These are phyloP conservation scores for Cercospora sp. DNA, from an alignment of 2,329 filamentous ascomycete genomes.

Conservation along the genomic window DNA sequence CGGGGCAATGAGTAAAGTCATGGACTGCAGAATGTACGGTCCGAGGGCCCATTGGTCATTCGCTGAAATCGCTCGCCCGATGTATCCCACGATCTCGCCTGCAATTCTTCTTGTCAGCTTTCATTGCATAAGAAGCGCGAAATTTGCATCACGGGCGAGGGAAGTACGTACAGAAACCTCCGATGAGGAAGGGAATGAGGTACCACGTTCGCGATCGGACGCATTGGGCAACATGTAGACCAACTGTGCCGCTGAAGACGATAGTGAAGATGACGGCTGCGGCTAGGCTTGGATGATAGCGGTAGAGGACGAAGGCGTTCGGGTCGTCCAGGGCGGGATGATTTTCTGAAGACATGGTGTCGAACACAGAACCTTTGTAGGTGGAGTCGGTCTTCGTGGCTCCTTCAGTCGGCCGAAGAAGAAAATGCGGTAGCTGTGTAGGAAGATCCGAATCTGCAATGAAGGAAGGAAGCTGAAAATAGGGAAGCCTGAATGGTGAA, in stretches of 20 bases:
- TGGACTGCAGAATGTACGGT: slow-evolving; percentile 47
- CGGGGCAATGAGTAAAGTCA: slow-evolving; percentile 52
- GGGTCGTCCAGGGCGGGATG: background rate
- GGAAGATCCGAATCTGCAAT: too few species aligned
- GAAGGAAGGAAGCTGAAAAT: background rate
- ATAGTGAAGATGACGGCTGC: slow-evolving; percentile 36
- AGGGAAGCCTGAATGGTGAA: background rate
- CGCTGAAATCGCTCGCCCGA: slow-evolving; percentile 50
- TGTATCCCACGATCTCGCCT: slow-evolving; percentile 54
- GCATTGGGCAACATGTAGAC: slow-evolving; percentile 43
- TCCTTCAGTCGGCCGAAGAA: too few species aligned
- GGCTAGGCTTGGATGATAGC: slow-evolving; percentile 13
- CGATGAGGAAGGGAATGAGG: slow-evolving; percentile 53
- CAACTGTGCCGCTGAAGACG: slow-evolving; percentile 35
- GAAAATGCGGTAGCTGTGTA: background rate
- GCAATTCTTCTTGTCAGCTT: background rate
- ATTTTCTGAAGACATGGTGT: background rate
- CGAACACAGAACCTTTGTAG: background rate
- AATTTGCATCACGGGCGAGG: slow-evolving; percentile 19
- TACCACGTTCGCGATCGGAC: slow-evolving; percentile 50
- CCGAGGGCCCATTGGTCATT: slow-evolving; percentile 45
- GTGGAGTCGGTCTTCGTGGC: background rate
- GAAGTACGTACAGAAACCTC: slow-evolving; percentile 38
- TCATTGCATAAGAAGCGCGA: background rate
- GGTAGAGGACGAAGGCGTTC: slow-evolving; percentile 13